Percentiles rank a stretch among this genome's conserved stretches.
Conservation (phyloP, 805 yeast species). For the Myxozyma sirexii region DNA sequence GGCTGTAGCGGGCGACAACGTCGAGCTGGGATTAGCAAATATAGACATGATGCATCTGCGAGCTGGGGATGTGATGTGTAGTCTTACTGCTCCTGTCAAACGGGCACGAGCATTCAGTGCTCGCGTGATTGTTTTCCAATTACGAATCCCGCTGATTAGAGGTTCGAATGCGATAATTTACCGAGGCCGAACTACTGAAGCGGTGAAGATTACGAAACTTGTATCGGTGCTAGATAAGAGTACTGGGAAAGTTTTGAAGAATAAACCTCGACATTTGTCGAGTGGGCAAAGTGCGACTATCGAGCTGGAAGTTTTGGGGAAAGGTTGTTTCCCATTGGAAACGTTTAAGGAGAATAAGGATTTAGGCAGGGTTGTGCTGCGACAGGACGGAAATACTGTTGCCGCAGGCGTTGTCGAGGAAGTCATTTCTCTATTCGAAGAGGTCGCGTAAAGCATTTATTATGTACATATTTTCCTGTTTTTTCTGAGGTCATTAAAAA, state of each 20-base stretch:
- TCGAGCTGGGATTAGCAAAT: constrained; percentile 48
- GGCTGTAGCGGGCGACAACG: constrained; percentile 60
- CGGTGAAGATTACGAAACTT: constrained; percentile 64
- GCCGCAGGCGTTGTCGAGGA: constrained; percentile 56
- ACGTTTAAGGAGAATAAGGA: constrained; percentile 52
- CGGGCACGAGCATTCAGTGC: constrained; percentile 56
- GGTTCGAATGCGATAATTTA: constrained; percentile 81
- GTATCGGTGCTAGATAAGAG: constrained; percentile 42
- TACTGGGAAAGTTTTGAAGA: constrained; percentile 42
- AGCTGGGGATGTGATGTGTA: constrained; percentile 68
- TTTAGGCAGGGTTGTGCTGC: constrained; percentile 68
- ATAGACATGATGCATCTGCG: constrained; percentile 51
- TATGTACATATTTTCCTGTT: not conserved
- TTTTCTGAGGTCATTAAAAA: too few species aligned
- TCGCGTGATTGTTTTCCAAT: constrained; percentile 64
- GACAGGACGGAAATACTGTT: constrained; percentile 69
- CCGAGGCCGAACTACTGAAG: constrained; percentile 71
- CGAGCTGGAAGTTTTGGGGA: constrained; percentile 53
- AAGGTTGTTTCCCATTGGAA: constrained; percentile 56
- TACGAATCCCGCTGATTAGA: constrained; percentile 70
- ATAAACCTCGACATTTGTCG: constrained; percentile 59
- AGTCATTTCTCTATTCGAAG: constrained; percentile 1
- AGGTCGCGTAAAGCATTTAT: too few species aligned
- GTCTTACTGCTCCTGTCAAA: constrained; percentile 49
- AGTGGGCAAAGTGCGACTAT: constrained; percentile 64